phyloP scores from a whole-genome alignment of 495 filamentous ascomycete species.

The Astrothelium macrocarpum region DNA sequence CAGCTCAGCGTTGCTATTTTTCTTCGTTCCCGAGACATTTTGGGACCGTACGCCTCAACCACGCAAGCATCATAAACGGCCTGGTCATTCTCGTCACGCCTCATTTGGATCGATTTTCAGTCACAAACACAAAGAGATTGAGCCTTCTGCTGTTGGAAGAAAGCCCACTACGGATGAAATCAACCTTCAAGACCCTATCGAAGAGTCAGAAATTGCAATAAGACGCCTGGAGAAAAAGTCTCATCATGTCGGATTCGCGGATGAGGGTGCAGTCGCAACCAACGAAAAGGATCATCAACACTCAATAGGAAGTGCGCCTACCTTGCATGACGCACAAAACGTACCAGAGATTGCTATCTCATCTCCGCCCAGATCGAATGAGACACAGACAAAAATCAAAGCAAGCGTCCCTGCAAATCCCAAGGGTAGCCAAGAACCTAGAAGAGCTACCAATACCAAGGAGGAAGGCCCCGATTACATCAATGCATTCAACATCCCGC shows the following conservation, averaged over 20 bases:
- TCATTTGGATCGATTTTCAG: neutral
- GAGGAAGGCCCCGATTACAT: constrained; percentile 11
- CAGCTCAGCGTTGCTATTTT: constrained; percentile 63
- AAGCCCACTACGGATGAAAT: neutral
- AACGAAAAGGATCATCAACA: neutral
- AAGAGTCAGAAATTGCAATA: constrained; percentile 6
- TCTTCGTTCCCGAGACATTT: constrained; percentile 93
- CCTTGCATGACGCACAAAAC: neutral
- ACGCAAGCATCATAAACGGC: constrained; percentile 29
- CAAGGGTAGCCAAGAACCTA: neutral
- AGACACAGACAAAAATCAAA: neutral
- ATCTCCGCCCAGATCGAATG: neutral
- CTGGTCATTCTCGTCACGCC: neutral
- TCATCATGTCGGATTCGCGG: constrained; percentile 12
- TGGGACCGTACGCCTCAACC: constrained; percentile 81
- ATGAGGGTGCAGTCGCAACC: neutral
- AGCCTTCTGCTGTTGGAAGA: constrained; percentile 1
- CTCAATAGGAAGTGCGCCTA: neutral
- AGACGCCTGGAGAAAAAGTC: constrained; percentile 12
- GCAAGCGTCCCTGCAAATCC: neutral
- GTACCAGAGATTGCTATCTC: neutral
- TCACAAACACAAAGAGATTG: neutral
- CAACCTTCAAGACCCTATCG: neutral
- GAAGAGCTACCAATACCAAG: neutral
- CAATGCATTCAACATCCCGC: neutral